Percentiles rank a stretch among this genome's conserved stretches.
Evolutionary conservation across 192 early-diverging fungal genomes (phyloP).

Genomic region (Coemansia sp.): DNA sequence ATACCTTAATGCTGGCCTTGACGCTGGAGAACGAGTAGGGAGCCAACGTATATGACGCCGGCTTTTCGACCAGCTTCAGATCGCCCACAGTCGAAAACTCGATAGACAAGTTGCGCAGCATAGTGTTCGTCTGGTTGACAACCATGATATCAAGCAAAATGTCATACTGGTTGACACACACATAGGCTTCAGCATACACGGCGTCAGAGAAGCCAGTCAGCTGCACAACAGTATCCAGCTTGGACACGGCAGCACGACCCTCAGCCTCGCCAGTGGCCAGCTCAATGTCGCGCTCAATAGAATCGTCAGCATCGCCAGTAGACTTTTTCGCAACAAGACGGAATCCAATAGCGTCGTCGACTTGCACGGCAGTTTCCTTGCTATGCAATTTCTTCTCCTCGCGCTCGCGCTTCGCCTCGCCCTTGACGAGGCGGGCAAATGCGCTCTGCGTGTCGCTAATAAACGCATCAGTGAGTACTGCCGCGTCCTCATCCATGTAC

Average conservation of each 20-base stretch:
- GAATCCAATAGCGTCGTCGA: conserved; percentile 88
- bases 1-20: conserved; percentile 98
- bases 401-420: conserved; percentile 64
- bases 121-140: conserved; percentile 94
- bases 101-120: conserved; percentile 94
- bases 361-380: conserved; percentile 61
- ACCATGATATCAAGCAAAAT: conserved; percentile 95
- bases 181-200: conserved; percentile 98
- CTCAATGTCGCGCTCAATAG: conserved; percentile 89
- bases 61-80: conserved; percentile 94
- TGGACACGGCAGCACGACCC: conserved; percentile 80
- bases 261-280: conserved; percentile 77
- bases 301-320: conserved; percentile 60
- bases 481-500: conserved; percentile 53
- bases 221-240: conserved; percentile 93
- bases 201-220: conserved; percentile 97
- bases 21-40: conserved; percentile 92
- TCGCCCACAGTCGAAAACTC: conserved; percentile 99
- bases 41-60: conserved; percentile 79
- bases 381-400: conserved; percentile 35
- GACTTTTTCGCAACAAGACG: conserved; percentile 78
- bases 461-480: conserved; percentile 54
- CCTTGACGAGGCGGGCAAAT: conserved; percentile 54
- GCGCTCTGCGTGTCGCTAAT: conserved; percentile 61
- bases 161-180: conserved; percentile 96